Percentiles rank a stretch among this genome's conserved stretches.
These are phyloP conservation scores for Fusarium kyushuense DNA, from an alignment of 2,329 filamentous ascomycete species.

Conservation along the genomic window DNA sequence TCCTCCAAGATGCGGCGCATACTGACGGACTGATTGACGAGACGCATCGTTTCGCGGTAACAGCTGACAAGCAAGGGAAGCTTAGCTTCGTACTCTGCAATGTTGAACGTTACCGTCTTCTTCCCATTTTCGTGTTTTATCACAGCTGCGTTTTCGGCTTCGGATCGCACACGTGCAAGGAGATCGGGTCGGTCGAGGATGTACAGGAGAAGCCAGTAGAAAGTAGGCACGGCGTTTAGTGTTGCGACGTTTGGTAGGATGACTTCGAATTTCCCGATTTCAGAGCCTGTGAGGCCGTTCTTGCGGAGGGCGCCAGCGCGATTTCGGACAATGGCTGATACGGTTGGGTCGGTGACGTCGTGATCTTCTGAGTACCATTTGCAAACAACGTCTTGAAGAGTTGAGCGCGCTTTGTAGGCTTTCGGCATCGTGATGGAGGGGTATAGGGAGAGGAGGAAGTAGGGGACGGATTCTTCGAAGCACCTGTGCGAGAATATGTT, in stretches of 20 bases:
- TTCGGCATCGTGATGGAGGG: slow-evolving; percentile 49
- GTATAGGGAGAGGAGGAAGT: slow-evolving; percentile 49
- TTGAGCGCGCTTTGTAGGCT: slow-evolving; percentile 47
- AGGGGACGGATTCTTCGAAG: slow-evolving; percentile 43
- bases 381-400: slow-evolving; percentile 45
- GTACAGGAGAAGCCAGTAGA: slow-evolving; percentile 54
- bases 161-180: slow-evolving; percentile 24
- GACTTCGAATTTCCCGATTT: slow-evolving; percentile 50
- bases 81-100: slow-evolving; percentile 52
- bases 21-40: slow-evolving; percentile 54
- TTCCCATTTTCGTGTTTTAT: neutral
- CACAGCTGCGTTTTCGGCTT: slow-evolving; percentile 29
- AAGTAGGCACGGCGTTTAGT: slow-evolving; percentile 53
- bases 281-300: slow-evolving; percentile 45
- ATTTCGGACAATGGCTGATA: slow-evolving; percentile 45
- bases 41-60: slow-evolving; percentile 60
- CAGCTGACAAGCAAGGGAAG: slow-evolving; percentile 59
- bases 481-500: slow-evolving; percentile 19
- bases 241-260: slow-evolving; percentile 49
- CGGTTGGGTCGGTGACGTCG: slow-evolving; percentile 46
- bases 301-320: slow-evolving; percentile 48
- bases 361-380: slow-evolving; percentile 50
- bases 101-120: slow-evolving; percentile 50
- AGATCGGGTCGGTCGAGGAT: slow-evolving; percentile 49
- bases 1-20: slow-evolving; percentile 58